Evolutionary conservation across 768 basidiomycete genomes (phyloP).

Genomic region (Boletus pseudopeckii): DNA sequence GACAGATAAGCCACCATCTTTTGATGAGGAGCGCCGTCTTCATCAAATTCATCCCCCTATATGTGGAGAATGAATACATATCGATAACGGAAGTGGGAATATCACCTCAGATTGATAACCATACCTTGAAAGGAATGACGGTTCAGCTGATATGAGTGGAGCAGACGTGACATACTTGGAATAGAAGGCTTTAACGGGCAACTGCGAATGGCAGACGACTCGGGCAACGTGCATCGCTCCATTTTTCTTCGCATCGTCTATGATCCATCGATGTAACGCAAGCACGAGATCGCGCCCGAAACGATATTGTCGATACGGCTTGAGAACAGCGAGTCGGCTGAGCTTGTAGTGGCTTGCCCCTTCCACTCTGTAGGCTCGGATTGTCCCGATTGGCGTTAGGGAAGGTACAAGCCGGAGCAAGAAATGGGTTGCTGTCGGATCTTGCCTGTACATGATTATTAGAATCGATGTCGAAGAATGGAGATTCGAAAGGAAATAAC

Average conservation of each 20-base stretch:
- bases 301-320: constrained; percentile 56
- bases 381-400: constrained; percentile 64
- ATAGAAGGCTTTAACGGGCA: constrained; percentile 69
- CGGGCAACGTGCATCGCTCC: constrained; percentile 31
- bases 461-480: constrained; percentile 8
- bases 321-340: constrained; percentile 64
- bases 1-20: constrained; percentile 66
- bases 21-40: constrained; percentile 84
- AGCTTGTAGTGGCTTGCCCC: constrained; percentile 62
- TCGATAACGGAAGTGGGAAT: constrained; percentile 18
- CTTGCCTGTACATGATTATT: constrained; percentile 42
- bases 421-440: constrained; percentile 65
- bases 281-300: constrained; percentile 68
- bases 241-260: constrained; percentile 33
- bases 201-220: constrained; percentile 67
- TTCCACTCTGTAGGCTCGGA: constrained; percentile 46
- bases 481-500: constrained; percentile 24
- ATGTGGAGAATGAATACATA: constrained; percentile 22
- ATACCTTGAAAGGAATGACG: constrained; percentile 44
- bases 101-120: constrained; percentile 67
- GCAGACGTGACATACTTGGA: constrained; percentile 48
- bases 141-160: constrained; percentile 11
- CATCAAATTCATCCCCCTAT: constrained; percentile 73
- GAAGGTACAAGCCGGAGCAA: constrained; percentile 65
- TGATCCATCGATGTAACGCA: constrained; percentile 58